Base-by-base conservation (phyloP, 73 alveolate genomes). In the Breviolum minutum region DNA sequence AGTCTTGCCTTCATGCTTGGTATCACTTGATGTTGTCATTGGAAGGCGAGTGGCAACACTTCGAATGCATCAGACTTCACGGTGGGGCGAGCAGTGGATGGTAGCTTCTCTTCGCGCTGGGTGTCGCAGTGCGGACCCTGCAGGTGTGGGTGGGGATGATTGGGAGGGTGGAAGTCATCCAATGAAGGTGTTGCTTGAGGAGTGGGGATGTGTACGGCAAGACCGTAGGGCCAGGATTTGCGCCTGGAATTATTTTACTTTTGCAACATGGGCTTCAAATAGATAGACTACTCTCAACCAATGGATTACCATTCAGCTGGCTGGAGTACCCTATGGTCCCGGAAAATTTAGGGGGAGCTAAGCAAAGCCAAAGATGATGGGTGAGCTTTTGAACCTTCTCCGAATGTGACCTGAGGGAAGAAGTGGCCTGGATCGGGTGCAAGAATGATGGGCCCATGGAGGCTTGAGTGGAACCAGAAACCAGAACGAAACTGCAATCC, bases 351-450 rank as follows among this genome's bases (percentile, higher is more conserved):
- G 54, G 54, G 54, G 54, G 54, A 40, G 54, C 54, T 40, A 40
- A 40, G 54, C 54, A 40, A 40, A 40, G 54, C 54, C 54, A 40
- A 40, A 3, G 54, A 17, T 24, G 32, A 73, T 10, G n/a, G 40
- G n/a, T 10, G 32, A 13, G 48, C 32, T 24, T 27, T 24, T 24
- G 20, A 19, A 73, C 32, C 83, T 19, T 73, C 54, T 3, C 54
- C 54, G 54, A 40, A 40, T 40, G 0, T 40, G 5, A 40, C 54
- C 54, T 40, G 54, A 90, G 96, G 96, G 77, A n/a, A 14, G 96
- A 90, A 48, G 96, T 48, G 69, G 96, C 96, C 73, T 90, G 96
- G 96, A 40, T 90, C 87, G 96, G 96, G 63, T 90, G 96, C 96
- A 90, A 90, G 76, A 66, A 22, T 40, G 96, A 69, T 63, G 32